Evolutionary conservation across 2,329 filamentous ascomycete genomes (phyloP), one percentile per base, ranked within the genome.

Genomic region (Claviceps sp.): DNA sequence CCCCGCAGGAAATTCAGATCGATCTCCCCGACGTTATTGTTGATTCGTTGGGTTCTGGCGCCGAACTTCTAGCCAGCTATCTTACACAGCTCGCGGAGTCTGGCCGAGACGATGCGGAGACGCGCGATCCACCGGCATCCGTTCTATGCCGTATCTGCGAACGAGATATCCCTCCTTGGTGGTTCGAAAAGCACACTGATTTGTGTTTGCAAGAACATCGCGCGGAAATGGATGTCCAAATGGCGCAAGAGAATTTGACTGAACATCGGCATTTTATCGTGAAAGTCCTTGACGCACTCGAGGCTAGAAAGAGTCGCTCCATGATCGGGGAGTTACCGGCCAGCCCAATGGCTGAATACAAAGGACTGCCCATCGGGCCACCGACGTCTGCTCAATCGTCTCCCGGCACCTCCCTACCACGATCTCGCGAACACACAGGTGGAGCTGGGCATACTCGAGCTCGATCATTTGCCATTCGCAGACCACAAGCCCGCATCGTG

Each of bases 131-230:
- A 5, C 88, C 88, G 2, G 89, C 91, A 0, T 88, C 89, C 0
- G 85, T 97, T 4, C 78, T 98, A 16, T 98, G 93, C 67, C 88
- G 93, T 50, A 97, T 98, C 51, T 98, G 93, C 66, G 93, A 98
- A 65, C 87, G 93, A 50, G 88, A 96, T 56, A 97, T 98, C 54
- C 88, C 88, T 4, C 89, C 91, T 0, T 98, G 93, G 93, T 98
- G 93, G 94, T 98, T 98, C 60, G 93, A 98, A 69, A 98, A 97
- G 67, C 93, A 98, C 65, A 95, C 91, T 2, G 94, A 98, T 61
- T 73, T 97, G 20, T 98, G 93, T 63, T 74, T 96, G 51, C 90
- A 97, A 64, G 93, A 98, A 65, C 93, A 98, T 64, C 84, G 86
- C 49, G 91, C 93, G 0, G 93, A 98, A 65, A 94, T 96, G 87